These are phyloP conservation scores for Sporobolomyces phaffii DNA, from an alignment of 768 basidiomycete genomes.

Conservation along the genomic window DNA sequence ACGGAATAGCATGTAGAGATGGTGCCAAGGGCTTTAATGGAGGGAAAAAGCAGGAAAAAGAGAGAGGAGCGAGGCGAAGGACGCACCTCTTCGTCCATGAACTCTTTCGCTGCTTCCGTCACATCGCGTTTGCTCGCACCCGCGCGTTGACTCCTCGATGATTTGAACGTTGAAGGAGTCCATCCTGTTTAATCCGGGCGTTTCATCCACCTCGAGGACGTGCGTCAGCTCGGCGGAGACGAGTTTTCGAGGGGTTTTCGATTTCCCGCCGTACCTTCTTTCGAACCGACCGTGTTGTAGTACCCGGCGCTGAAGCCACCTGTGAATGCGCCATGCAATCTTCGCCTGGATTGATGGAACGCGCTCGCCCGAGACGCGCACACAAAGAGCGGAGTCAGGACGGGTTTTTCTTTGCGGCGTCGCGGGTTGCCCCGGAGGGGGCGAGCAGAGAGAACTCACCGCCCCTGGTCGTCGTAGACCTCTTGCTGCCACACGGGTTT, in stretches of 20 bases:
- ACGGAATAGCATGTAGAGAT: no score
- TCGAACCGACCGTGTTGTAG: conserved; percentile 90
- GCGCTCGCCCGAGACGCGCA: no score
- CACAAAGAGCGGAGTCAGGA: no score
- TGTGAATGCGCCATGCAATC: conserved; percentile 97
- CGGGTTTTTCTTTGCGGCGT: no score
- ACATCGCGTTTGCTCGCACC: conserved; percentile 51
- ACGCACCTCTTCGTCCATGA: conserved; percentile 85
- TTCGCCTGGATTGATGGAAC: conserved; percentile 52
- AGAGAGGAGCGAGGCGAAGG: not conserved
- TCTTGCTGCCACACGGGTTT: conserved; percentile 98
- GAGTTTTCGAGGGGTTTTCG: no score
- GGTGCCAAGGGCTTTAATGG: no score
- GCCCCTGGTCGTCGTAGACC: conserved; percentile 33
- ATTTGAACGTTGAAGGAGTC: conserved; percentile 86
- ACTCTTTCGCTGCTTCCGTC: conserved; percentile 72
- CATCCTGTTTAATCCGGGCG: conserved; percentile 60
- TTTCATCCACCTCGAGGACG: no score
- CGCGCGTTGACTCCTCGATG: conserved; percentile 45
- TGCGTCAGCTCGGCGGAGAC: no score
- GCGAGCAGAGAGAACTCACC: not conserved
- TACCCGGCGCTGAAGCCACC: conserved; percentile 98
- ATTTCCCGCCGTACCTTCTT: no score
- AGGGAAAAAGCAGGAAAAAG: not conserved
- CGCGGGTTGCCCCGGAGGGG: no score